Percentiles rank a stretch among this genome's conserved stretches.
Conservation (phyloP, 1,284 basidiomycete genomes). For the Cutaneotrichosporon mucoides region DNA sequence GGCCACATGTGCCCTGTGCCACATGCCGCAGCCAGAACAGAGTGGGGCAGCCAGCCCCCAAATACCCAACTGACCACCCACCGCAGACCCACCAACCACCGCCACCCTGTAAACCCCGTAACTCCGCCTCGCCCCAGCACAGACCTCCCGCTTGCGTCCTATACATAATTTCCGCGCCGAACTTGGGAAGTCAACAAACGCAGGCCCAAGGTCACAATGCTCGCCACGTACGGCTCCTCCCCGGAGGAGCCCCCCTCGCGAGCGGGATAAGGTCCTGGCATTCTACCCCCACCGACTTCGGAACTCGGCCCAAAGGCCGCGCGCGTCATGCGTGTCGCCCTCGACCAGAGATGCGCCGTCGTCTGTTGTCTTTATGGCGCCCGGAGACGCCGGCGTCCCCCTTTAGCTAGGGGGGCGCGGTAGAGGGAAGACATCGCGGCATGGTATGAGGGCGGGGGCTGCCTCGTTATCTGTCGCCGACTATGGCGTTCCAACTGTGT, state of each 20-base stretch:
- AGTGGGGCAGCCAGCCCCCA: too few species aligned
- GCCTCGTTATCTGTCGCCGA: constrained; percentile 5
- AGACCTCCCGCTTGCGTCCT: too few species aligned
- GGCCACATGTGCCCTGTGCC: too few species aligned
- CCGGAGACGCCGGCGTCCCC: constrained; percentile 32
- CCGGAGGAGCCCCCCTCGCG: constrained; percentile 31
- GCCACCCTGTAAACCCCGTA: too few species aligned
- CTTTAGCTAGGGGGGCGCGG: background rate
- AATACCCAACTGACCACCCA: too few species aligned
- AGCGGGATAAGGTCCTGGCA: constrained; percentile 53
- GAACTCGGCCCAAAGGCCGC: constrained; percentile 44
- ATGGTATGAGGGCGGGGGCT: constrained; percentile 47
- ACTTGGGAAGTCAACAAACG: background rate
- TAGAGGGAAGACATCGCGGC: constrained; percentile 13
- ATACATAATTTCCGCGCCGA: background rate
- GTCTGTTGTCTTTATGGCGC: background rate
- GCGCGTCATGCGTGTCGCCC: constrained; percentile 39
- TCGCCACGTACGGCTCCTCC: constrained; percentile 34
- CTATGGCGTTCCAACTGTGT: too few species aligned
- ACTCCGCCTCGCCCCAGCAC: too few species aligned
- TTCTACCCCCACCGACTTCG: constrained; percentile 41
- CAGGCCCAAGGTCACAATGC: constrained; percentile 51
- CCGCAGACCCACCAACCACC: too few species aligned
- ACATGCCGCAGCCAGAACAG: too few species aligned
- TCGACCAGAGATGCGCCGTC: constrained; percentile 49